Base-by-base conservation (phyloP, 306 rosid genomes). In the Medicago arabica region DNA sequence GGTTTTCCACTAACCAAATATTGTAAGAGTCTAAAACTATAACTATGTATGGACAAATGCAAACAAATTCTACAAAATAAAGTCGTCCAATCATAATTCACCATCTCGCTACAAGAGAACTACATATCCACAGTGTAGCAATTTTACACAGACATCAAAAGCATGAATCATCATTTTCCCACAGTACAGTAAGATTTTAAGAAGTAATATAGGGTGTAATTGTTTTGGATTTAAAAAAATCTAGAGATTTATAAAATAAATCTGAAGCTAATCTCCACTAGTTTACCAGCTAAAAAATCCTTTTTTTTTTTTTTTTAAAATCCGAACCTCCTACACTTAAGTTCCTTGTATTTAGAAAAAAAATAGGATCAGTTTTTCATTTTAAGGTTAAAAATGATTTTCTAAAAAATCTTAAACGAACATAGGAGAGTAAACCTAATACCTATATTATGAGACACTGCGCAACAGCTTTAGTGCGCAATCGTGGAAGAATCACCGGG, bases 1-100 rank as follows among this genome's bases (percentile, higher is more conserved):
- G 74, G 7, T 58, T 78, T 70, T 63, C 69, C n/a, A 78, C 60
- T 74, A 53, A 69, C 44, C 55, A 71, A 57, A 75, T 54, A 47
- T 55, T 18, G 1, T 34, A 34, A 8, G 46, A 36, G 68, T 63
- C 16, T 8, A 38, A 38, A 14, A 39, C 23, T 41, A 43, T 44
- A 46, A 55, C 51, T 40, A 65, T 9, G 15, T 19, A 65, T 39
- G 5, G 31, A 40, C 15, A 39, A 36, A 12, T 40, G 44, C 12
- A 39, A 39, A 57, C 62, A 55, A 9, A 18, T 18, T 57, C 9
- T 28, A 28, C 41, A 60, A 16, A 63, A 28, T 43, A 28, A 16
- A 63, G 4, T 9, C 68, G 23, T 36, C 13, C 0, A 38, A 38
- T 36, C 51, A 39, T 17, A 17, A 65, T 39, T 65, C 34, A 39